Conservation (phyloP, 2,329 filamentous ascomycete genomes). For the Hypoxylon sp. region DNA sequence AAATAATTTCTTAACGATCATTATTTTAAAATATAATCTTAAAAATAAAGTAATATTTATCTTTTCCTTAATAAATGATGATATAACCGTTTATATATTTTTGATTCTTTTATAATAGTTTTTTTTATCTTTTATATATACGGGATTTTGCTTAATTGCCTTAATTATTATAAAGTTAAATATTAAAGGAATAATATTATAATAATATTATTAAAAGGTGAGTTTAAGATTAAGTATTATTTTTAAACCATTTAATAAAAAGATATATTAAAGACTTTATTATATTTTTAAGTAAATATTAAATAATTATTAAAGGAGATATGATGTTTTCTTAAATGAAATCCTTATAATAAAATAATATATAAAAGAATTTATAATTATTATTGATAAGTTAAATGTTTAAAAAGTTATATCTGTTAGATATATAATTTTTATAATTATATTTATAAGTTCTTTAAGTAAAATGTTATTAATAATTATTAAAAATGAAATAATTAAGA, state of each 20-base stretch:
- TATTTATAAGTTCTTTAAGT: not conserved
- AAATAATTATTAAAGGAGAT: not conserved
- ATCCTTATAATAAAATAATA: not conserved
- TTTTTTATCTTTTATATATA: not conserved
- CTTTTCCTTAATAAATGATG: not conserved
- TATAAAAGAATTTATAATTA: not conserved
- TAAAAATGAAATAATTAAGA: not conserved
- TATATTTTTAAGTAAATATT: too few relatives aligned
- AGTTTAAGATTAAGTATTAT: not conserved
- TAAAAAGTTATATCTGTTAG: not conserved
- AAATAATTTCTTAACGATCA: not conserved
- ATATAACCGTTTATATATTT: not conserved
- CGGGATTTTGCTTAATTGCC: not conserved
- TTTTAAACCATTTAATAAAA: not conserved
- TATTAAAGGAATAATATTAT: not conserved
- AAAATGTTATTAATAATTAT: not conserved
- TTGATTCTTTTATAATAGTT: not conserved
- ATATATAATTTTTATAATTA: not conserved
- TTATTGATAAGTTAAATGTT: not conserved
- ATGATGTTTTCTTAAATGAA: not conserved
- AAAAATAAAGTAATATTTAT: not conserved
- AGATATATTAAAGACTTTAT: not conserved
- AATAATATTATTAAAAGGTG: not conserved
- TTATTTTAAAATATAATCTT: not conserved
- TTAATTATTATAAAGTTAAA: not conserved